These are phyloP conservation scores for Remersonia thermophila DNA, from an alignment of 2,329 filamentous ascomycete species.

Conservation along the genomic window DNA sequence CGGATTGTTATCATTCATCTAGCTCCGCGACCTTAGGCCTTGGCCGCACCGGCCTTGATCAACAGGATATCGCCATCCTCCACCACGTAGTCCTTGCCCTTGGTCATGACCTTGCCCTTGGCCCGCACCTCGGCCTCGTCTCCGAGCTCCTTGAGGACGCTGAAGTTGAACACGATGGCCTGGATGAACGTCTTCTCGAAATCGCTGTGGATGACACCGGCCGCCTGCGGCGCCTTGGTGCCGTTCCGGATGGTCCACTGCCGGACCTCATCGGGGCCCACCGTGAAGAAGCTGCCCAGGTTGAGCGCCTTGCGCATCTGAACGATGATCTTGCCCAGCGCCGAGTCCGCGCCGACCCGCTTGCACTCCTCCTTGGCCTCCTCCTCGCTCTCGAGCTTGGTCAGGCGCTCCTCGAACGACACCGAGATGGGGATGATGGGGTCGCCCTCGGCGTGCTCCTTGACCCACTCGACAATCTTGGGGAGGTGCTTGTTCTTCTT, in stretches of 20 bases:
- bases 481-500: conserved; percentile 99
- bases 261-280: conserved; percentile 85
- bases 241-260: conserved; percentile 97
- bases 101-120: conserved; percentile 94
- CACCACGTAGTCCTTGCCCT: conserved; percentile 93
- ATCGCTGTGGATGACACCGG: conserved; percentile 95
- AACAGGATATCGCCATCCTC: conserved; percentile 73
- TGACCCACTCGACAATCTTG: conserved; percentile 91
- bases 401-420: conserved; percentile 82
- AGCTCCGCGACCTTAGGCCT: conserved; percentile 34
- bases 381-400: conserved; percentile 63
- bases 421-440: conserved; percentile 91
- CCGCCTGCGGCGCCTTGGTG: conserved; percentile 93
- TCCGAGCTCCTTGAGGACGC: conserved; percentile 67
- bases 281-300: conserved; percentile 94
- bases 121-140: conserved; percentile 78
- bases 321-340: conserved; percentile 78
- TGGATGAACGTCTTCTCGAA: conserved; percentile 99
- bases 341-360: conserved; percentile 73
- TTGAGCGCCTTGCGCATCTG: conserved; percentile 89
- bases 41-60: conserved; percentile 81
- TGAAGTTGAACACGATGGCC: conserved; percentile 85
- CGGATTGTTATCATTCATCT: too few relatives aligned
- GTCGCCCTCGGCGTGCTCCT: conserved; percentile 75
- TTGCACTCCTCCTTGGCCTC: conserved; percentile 79